phyloP scores from a whole-genome alignment of 257 asterid genomes.

The Parsonsia alboflavescens region DNA sequence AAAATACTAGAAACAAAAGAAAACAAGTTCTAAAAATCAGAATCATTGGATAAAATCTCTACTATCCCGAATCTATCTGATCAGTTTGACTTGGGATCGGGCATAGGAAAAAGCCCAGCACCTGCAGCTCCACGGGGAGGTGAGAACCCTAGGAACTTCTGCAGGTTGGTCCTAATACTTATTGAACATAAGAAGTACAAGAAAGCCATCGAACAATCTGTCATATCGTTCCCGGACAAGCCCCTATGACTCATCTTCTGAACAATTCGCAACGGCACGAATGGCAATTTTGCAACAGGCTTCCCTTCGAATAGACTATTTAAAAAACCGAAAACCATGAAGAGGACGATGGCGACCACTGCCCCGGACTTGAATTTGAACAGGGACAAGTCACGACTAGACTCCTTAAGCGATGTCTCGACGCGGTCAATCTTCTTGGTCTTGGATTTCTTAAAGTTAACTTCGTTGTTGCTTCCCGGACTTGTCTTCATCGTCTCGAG shows the following conservation, averaged over 20 bases:
- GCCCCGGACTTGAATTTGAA: conserved; percentile 95
- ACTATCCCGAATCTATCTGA: conserved; percentile 7
- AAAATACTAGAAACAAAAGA: neutral
- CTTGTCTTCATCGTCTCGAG: conserved; percentile 84
- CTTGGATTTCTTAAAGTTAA: conserved; percentile 48
- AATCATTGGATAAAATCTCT: neutral
- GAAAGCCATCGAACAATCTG: conserved; percentile 98
- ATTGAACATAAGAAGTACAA: conserved; percentile 80
- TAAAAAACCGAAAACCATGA: conserved; percentile 81
- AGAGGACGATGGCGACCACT: conserved; percentile 78
- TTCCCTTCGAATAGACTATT: conserved; percentile 84
- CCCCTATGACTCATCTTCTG: conserved; percentile 99
- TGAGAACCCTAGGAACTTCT: conserved; percentile 88
- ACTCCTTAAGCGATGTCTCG: conserved; percentile 76
- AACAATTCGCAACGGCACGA: conserved; percentile 63
- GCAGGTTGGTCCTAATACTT: conserved; percentile 88
- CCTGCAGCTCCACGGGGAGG: conserved; percentile 99
- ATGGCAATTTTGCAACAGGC: conserved; percentile 82
- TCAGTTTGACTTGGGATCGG: conserved; percentile 70
- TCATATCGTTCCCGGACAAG: conserved; percentile 80
- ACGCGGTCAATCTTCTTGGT: conserved; percentile 85
- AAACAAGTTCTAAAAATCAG: neutral
- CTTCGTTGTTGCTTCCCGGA: conserved; percentile 32
- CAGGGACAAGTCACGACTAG: conserved; percentile 82
- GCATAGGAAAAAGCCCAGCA: conserved; percentile 81